Evolutionary conservation across 1,284 basidiomycete genomes (phyloP).

Genomic region (Cryptococcus wingfieldii): DNA sequence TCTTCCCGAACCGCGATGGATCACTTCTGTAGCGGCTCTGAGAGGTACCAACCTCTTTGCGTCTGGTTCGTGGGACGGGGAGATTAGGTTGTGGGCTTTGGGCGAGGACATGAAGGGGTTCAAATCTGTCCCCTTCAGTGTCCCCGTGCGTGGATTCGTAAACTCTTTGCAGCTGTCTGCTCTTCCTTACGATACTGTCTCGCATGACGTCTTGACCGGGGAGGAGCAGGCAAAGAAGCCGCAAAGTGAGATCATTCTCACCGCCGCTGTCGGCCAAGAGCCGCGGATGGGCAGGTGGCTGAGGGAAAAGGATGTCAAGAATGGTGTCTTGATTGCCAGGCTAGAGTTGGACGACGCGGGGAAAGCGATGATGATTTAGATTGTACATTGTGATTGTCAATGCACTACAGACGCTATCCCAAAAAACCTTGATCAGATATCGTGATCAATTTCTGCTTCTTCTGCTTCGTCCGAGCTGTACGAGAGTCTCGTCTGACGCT

Average conservation of each 20-base stretch:
- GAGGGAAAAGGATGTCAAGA: conserved; percentile 63
- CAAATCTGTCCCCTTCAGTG: conserved; percentile 53
- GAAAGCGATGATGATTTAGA: conserved; percentile 12
- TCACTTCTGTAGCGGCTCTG: conserved; percentile 75
- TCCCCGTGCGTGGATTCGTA: conserved; percentile 71
- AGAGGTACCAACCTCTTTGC: conserved; percentile 88
- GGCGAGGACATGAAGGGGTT: conserved; percentile 73
- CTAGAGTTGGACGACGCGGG: conserved; percentile 24
- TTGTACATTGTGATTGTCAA: neutral
- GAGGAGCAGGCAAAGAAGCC: conserved; percentile 20
- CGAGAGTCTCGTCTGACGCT: conserved; percentile 2
- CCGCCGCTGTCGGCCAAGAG: conserved; percentile 81
- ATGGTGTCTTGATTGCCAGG: conserved; percentile 64
- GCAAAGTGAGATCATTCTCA: conserved; percentile 58
- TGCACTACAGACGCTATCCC: neutral
- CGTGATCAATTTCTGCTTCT: neutral
- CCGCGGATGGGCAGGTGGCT: conserved; percentile 86
- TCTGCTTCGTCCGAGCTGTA: neutral
- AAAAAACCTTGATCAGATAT: neutral
- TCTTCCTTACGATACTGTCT: conserved; percentile 56
- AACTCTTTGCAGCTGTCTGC: conserved; percentile 82
- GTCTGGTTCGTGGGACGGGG: conserved; percentile 89
- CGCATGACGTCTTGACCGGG: conserved; percentile 15
- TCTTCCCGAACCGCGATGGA: conserved; percentile 72
- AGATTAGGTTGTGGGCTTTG: conserved; percentile 83